Base-by-base conservation (phyloP, 2,329 filamentous ascomycete genomes). In the Raffaelea deltoideospora region DNA sequence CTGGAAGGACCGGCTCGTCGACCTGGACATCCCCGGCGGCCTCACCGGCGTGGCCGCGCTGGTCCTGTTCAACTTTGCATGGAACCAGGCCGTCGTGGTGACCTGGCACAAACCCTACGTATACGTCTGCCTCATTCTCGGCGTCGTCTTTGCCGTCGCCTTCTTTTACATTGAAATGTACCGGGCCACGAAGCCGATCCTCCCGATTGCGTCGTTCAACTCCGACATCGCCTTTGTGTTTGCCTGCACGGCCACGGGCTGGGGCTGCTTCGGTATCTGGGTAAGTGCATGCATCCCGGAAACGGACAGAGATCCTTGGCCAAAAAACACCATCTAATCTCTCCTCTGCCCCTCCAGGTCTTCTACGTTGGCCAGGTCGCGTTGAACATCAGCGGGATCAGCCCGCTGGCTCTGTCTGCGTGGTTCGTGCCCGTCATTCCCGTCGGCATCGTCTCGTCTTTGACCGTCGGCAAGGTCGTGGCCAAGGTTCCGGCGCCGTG, bases 351-450 rank as follows among this genome's bases (percentile, higher is more conserved):
- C n/a, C n/a, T n/a, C 65, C 10, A 42, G 56, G 11, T 46, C 26
- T 47, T 46, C 30, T 48, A 48, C 30, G 37, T 43, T 15, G 40
- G 36, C 29, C 32, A 41, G 20, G 40, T 38, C 30, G 30, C 31
- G 22, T 56, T 63, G 39, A 44, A 58, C 10, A 46, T 67, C 3
- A 58, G 64, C 14, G 46, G 57, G 14, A 53, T 52, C 47, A 52
- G 50, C 1, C 51, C 62, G 1, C 48, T 69, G 3, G 47, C 60
- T 10, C 54, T 58, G 19, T 57, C 55, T 1, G 46, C 56, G 7
- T 52, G 52, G 13, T 61, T 54, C 60, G 59, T 1, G 54, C 56
- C 9, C 44, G 1, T 61, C 58, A 57, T 69, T 62, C 65, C 58
- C 60, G 3, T 61, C 60, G 60, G 53, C 57, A 0, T 61, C 1